Conservation (phyloP, 805 yeast genomes). For the Schwanniomyces sp. region DNA sequence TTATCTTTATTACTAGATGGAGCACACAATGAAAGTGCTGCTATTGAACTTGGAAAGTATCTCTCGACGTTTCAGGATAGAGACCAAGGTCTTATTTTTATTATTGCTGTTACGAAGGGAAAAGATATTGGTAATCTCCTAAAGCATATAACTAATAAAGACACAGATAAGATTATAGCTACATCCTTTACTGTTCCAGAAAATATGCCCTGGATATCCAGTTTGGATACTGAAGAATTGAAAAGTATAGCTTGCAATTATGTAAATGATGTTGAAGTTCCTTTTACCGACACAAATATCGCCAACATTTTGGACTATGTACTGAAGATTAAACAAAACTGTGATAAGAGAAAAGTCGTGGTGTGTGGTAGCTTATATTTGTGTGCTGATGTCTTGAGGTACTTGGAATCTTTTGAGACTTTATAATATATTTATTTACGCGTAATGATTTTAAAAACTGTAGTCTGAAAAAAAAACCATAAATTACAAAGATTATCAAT, state of each 20-base stretch:
- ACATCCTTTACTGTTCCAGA: slow-evolving; percentile 70
- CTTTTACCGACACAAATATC: slow-evolving; percentile 9
- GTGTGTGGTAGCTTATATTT: slow-evolving; percentile 44
- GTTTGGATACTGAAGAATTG: slow-evolving; percentile 41
- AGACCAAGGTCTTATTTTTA: slow-evolving; percentile 47
- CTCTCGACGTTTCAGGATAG: slow-evolving; percentile 25
- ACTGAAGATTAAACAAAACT: slow-evolving; percentile 8
- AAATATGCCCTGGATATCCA: slow-evolving; percentile 90
- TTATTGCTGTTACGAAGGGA: slow-evolving; percentile 76
- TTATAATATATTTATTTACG: background rate
- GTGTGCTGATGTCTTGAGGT: slow-evolving; percentile 39
- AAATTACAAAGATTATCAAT: background rate
- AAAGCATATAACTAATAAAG: slow-evolving; percentile 42
- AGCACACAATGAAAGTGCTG: slow-evolving; percentile 89
- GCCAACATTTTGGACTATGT: slow-evolving; percentile 12
- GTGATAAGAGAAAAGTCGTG: slow-evolving; percentile 31
- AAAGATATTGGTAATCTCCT: slow-evolving; percentile 58
- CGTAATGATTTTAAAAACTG: background rate
- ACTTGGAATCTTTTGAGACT: slow-evolving; percentile 1
- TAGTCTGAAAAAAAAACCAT: background rate
- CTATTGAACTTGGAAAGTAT: slow-evolving; percentile 63
- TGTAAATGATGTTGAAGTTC: slow-evolving; percentile 18
- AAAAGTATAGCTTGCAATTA: slow-evolving; percentile 17
- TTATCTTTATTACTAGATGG: slow-evolving; percentile 69
- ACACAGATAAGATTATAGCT: slow-evolving; percentile 57